Base-by-base conservation (phyloP, 805 yeast genomes). In the Blastobotrys robertii region DNA sequence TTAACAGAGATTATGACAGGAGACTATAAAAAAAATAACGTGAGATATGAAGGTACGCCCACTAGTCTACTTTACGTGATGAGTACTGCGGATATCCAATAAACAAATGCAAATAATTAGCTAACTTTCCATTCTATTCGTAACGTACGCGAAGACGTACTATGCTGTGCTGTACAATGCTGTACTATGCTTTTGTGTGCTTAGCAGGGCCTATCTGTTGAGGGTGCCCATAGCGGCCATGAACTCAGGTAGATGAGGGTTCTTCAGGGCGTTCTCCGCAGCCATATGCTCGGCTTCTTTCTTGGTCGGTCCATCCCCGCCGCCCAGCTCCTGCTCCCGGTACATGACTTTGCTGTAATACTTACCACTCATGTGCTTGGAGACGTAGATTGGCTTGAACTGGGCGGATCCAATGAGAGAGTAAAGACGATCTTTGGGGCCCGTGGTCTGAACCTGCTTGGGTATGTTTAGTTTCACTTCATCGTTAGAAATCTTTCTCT, bases 211-310 rank as follows among this genome's bases (percentile, higher is more conserved):
- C 25, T 19, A 19, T 19, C 25, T 19, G 25, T 19, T 19, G 25
- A 19, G 25, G 25, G 25, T 19, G 25, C 25, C 25, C 25, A 19
- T 19, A 6, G 25, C 25, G 25, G 25, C 25, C 25, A 19, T 19
- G 6, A 19, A 19, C 25, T 19, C 25, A 6, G 25, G 25, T 4
- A 19, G 25, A 6, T 19, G 25, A 19, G 25, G 25, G 25, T 47
- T 49, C 10, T 37, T 33, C 39, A 51, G 25, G 4, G 53, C 52
- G 33, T 40, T 38, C 30, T 34, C 39, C 3, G 55, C 55, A 14
- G 55, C 55, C 22, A 25, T 36, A 16, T 40, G 29, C 38, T 51
- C 53, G 12, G 55, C 51, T 28, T 42, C 48, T 30, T 50, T 51
- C 40, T 48, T 49, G 8, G 45, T 43, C 13, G 33, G 22, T 5